phyloP scores from a whole-genome alignment of 2,329 filamentous ascomycete genomes.

The Aureobasidium leucospermi region DNA sequence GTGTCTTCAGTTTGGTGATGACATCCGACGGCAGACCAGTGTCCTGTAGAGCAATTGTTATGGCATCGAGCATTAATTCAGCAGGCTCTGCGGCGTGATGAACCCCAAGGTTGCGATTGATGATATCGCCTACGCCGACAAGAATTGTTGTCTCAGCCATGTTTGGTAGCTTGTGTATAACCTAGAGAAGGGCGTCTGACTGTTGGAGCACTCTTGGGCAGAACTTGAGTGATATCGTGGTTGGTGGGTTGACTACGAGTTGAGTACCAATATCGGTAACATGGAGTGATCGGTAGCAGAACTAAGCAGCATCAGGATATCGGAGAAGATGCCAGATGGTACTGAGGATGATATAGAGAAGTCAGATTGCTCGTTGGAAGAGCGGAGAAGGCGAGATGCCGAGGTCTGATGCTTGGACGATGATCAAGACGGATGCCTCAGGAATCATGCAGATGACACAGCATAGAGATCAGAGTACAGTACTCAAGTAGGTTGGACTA shows the following conservation, averaged over 20 bases:
- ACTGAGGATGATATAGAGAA: background rate
- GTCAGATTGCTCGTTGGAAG: background rate
- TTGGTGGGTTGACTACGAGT: too few relatives aligned
- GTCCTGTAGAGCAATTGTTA: slow-evolving; percentile 46
- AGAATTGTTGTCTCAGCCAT: slow-evolving; percentile 43
- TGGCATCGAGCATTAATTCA: slow-evolving; percentile 51
- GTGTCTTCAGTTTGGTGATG: slow-evolving; percentile 31
- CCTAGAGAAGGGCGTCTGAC: background rate
- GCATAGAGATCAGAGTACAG: too few relatives aligned
- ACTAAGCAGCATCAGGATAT: too few relatives aligned
- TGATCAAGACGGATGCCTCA: background rate
- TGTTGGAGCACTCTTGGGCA: background rate
- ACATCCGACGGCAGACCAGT: slow-evolving; percentile 29
- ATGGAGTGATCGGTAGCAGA: too few relatives aligned
- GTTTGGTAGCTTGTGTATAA: background rate
- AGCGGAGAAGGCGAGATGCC: slow-evolving; percentile 12
- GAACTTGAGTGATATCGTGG: too few relatives aligned
- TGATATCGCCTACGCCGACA: slow-evolving; percentile 55
- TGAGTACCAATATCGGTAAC: too few relatives aligned
- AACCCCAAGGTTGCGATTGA: slow-evolving; percentile 47
- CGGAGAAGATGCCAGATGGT: background rate
- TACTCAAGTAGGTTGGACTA: too few relatives aligned
- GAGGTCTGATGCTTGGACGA: slow-evolving; percentile 8
- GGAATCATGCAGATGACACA: background rate
- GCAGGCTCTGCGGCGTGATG: slow-evolving; percentile 53